Conservation (phyloP, 192 early-diverging fungal species). For the Rhizoclosmatium sp. region DNA sequence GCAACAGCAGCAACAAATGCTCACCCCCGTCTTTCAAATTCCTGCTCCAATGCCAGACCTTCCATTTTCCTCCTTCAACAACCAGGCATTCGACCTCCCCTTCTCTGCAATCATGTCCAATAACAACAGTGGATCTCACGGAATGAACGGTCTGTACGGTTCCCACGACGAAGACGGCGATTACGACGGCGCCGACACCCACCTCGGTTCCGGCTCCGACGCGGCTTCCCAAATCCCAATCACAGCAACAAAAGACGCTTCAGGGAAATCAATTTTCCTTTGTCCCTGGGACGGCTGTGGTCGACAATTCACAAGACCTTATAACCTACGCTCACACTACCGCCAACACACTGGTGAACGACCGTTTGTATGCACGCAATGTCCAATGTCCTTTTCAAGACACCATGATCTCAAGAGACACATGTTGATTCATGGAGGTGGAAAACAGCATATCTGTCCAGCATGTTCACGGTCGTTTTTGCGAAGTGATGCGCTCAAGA, state of each 20-base stretch:
- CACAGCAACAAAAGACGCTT: neutral
- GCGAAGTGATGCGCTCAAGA: slow-evolving; percentile 14
- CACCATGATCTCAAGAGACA: slow-evolving; percentile 21
- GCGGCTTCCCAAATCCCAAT: neutral
- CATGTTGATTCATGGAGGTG: slow-evolving; percentile 12
- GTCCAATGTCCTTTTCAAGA: neutral
- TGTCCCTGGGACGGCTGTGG: slow-evolving; percentile 7
- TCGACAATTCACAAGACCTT: neutral
- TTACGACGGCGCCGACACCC: neutral
- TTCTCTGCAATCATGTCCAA: neutral
- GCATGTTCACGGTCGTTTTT: neutral
- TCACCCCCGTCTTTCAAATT: too few relatives aligned
- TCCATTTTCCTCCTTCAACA: too few relatives aligned
- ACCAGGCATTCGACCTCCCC: neutral
- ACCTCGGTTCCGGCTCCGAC: neutral
- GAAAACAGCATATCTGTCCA: slow-evolving; percentile 3
- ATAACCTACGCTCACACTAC: neutral
- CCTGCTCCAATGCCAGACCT: too few relatives aligned
- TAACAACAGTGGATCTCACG: neutral
- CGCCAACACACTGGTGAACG: neutral
- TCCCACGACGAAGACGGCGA: neutral
- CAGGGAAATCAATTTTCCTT: neutral
- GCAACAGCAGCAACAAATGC: too few relatives aligned
- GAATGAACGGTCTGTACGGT: neutral
- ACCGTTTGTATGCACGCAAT: neutral